These are phyloP conservation scores for Neurospora sp. DNA, from an alignment of 495 filamentous ascomycete species.

Conservation along the genomic window DNA sequence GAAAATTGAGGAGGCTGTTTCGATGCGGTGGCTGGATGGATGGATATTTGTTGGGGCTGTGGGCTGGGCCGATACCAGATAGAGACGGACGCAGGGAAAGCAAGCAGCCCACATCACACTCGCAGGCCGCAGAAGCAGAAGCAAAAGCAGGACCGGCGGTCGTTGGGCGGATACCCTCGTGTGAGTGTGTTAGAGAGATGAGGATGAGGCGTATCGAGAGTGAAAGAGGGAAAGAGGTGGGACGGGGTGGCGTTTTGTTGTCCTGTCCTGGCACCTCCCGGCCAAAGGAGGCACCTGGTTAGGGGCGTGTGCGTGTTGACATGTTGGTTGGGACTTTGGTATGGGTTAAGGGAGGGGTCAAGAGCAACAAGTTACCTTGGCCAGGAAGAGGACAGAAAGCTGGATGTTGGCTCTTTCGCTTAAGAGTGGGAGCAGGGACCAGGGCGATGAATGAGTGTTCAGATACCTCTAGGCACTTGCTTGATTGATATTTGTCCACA, in stretches of 20 bases:
- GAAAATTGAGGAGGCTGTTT: not conserved
- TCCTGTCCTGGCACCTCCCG: not conserved
- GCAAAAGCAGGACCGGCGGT: not conserved
- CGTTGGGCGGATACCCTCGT: not conserved
- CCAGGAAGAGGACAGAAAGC: not conserved
- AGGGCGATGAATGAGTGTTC: not conserved
- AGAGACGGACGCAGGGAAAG: not conserved
- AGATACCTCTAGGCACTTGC: not conserved
- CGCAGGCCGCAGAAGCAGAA: not conserved
- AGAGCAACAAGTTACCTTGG: not conserved
- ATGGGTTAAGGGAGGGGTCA: not conserved
- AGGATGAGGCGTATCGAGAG: not conserved
- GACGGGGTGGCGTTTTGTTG: not conserved
- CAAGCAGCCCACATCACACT: not conserved
- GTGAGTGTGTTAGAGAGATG: not conserved
- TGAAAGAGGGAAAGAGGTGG: not conserved
- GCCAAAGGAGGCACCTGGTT: not conserved
- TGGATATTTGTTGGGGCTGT: not conserved
- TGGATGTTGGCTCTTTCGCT: not conserved
- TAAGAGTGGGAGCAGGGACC: not conserved
- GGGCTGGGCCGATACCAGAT: not conserved
- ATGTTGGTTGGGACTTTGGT: not conserved
- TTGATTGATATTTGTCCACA: not conserved
- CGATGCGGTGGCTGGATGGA: not conserved
- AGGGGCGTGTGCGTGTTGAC: not conserved